Conservation (phyloP, 192 early-diverging fungal species). For the Chytriomyces hyalinus region DNA sequence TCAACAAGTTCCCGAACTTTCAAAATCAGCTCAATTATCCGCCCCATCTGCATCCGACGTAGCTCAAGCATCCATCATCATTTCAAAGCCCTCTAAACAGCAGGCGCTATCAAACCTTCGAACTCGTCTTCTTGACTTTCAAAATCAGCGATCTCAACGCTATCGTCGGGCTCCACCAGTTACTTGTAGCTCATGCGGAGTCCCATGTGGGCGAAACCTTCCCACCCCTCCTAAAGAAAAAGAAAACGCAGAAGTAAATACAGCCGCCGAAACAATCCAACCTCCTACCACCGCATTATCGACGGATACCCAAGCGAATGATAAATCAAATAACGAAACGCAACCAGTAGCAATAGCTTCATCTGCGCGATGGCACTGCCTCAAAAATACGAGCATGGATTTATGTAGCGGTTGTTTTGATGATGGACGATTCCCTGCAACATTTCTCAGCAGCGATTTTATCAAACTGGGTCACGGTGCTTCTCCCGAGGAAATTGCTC, state of each 20-base stretch:
- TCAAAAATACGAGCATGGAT: conserved; percentile 51
- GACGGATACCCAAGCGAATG: not conserved
- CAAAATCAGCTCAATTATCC: no score
- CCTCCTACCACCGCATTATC: not conserved
- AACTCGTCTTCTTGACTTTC: not conserved
- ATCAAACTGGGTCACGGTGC: conserved; percentile 49
- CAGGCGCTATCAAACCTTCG: conserved; percentile 9
- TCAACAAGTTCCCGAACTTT: not conserved
- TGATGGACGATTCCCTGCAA: conserved; percentile 91
- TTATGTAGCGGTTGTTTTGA: conserved; percentile 88
- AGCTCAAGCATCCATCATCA: not conserved
- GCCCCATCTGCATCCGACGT: not conserved
- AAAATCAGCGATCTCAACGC: not conserved
- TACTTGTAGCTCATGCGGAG: conserved; percentile 83
- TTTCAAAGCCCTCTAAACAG: conserved; percentile 2
- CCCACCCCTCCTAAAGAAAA: conserved; percentile 75
- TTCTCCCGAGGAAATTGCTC: conserved; percentile 4
- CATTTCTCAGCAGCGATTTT: conserved; percentile 86
- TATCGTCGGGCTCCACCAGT: conserved; percentile 39
- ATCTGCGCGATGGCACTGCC: conserved; percentile 24
- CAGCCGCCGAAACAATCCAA: not conserved
- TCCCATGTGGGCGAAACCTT: conserved; percentile 77
- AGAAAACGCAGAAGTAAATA: not conserved
- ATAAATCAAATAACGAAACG: conserved; percentile 1
- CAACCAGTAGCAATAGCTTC: conserved; percentile 41